Conservation (phyloP, 2,329 filamentous ascomycete species). For the Fusarium sororula region DNA sequence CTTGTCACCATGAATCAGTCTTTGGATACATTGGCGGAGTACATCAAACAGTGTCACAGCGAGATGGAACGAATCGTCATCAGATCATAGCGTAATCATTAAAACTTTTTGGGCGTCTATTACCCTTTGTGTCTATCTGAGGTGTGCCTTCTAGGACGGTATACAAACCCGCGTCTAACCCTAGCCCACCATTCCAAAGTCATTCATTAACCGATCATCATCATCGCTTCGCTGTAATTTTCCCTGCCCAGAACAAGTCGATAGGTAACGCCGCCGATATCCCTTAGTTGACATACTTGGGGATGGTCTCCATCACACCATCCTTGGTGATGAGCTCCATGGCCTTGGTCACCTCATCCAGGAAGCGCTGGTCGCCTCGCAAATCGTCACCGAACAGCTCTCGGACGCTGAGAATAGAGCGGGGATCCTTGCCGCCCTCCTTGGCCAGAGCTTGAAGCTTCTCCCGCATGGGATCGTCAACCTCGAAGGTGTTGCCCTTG, state of each 20-base stretch:
- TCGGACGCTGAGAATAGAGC: slow-evolving; percentile 55
- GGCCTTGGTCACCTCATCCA: slow-evolving; percentile 56
- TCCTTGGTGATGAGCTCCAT: slow-evolving; percentile 58
- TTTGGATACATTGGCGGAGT: too few species aligned
- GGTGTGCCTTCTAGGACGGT: slow-evolving; percentile 4
- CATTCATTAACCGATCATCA: slow-evolving; percentile 23
- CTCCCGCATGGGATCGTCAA: slow-evolving; percentile 60
- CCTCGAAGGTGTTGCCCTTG: slow-evolving; percentile 51
- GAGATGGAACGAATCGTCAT: background rate
- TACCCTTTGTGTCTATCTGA: slow-evolving; percentile 21
- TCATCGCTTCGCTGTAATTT: slow-evolving; percentile 17
- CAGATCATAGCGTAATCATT: slow-evolving; percentile 27
- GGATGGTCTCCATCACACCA: slow-evolving; percentile 59
- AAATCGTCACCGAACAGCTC: slow-evolving; percentile 62
- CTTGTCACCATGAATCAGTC: too few species aligned
- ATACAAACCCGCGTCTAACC: background rate
- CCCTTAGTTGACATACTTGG: slow-evolving; percentile 55
- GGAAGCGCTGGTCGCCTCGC: slow-evolving; percentile 57
- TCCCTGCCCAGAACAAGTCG: background rate
- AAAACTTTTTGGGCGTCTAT: slow-evolving; percentile 22
- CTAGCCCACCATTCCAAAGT: slow-evolving; percentile 1
- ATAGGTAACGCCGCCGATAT: background rate
- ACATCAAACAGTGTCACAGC: background rate
- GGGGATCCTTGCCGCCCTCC: slow-evolving; percentile 54
- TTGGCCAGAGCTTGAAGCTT: slow-evolving; percentile 57